These are phyloP conservation scores for Dictyostelium purpureum DNA, from an alignment of 78 protist species.

Conservation along the genomic window DNA sequence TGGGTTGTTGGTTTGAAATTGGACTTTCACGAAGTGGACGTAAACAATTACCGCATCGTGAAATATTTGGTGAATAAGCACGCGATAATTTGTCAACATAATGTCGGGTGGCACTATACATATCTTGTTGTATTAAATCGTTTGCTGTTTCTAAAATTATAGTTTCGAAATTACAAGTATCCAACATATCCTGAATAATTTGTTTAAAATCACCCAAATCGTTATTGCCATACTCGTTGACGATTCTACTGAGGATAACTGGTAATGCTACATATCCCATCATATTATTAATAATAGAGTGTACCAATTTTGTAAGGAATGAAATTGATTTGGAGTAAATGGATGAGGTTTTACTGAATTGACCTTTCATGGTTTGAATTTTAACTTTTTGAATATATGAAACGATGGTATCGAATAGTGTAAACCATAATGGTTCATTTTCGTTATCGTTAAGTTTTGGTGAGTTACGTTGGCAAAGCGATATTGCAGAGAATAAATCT, in stretches of 20 bases:
- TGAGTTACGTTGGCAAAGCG: conserved; percentile 68
- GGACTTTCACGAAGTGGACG: conserved; percentile 33
- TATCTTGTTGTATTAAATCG: conserved; percentile 48
- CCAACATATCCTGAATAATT: conserved; percentile 51
- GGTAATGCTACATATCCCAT: conserved; percentile 80
- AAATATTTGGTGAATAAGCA: conserved; percentile 35
- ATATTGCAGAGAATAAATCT: conserved; percentile 22
- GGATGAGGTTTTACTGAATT: not conserved
- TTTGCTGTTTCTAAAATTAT: conserved; percentile 61
- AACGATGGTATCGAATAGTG: conserved; percentile 53
- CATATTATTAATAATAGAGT: conserved; percentile 54
- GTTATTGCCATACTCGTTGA: conserved; percentile 62
- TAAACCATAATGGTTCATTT: conserved; percentile 69
- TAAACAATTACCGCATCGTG: conserved; percentile 44
- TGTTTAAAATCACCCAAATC: conserved; percentile 71
- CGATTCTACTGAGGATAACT: conserved; percentile 38
- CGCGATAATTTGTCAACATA: conserved; percentile 12
- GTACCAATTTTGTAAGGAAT: conserved; percentile 29
- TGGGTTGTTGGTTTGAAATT: not conserved
- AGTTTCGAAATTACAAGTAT: conserved; percentile 65
- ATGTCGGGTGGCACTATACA: conserved; percentile 27
- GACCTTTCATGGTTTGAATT: not conserved
- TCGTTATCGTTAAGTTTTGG: conserved; percentile 35
- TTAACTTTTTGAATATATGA: conserved; percentile 27
- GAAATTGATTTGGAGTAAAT: conserved; percentile 16